phyloP scores from a whole-genome alignment of 2,329 filamentous ascomycete genomes.

The Ceratocystis eucalypticola region DNA sequence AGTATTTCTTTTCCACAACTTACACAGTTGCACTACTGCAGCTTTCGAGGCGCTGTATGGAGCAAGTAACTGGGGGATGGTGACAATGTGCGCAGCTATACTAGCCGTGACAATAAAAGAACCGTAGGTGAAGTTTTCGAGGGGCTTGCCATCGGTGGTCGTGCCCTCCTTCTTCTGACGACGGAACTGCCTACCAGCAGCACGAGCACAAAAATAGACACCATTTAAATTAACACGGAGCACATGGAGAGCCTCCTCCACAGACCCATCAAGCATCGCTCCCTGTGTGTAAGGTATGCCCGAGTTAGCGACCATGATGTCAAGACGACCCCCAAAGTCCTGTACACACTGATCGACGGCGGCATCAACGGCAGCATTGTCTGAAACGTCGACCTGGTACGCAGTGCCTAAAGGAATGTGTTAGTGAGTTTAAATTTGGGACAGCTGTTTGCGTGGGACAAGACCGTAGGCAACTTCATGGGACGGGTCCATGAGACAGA shows the following conservation, averaged over 20 bases:
- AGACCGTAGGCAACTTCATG: background rate
- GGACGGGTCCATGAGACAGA: background rate
- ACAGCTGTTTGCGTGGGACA: background rate
- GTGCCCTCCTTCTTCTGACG: conserved; percentile 56
- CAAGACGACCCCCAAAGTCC: conserved; percentile 26
- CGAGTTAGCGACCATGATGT: conserved; percentile 47
- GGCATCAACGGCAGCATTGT: conserved; percentile 38
- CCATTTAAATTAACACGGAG: conserved; percentile 61
- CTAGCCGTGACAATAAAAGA: conserved; percentile 67
- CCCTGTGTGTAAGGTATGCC: conserved; percentile 56
- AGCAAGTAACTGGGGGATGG: conserved; percentile 61
- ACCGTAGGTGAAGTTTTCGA: conserved; percentile 48
- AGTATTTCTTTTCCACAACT: conserved; percentile 20
- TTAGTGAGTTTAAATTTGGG: background rate
- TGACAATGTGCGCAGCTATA: conserved; percentile 67
- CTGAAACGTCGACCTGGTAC: conserved; percentile 42
- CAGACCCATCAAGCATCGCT: conserved; percentile 49
- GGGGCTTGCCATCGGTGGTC: conserved; percentile 45
- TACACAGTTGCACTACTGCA: conserved; percentile 45
- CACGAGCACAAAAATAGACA: conserved; percentile 63
- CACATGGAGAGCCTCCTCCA: conserved; percentile 53
- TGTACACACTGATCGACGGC: conserved; percentile 38
- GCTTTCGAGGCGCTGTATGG: conserved; percentile 64
- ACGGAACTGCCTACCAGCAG: conserved; percentile 55
- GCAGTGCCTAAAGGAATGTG: conserved; percentile 38